Evolutionary conservation across 768 basidiomycete genomes (phyloP).

Genomic region (Tubosaeta brunneosetosa): DNA sequence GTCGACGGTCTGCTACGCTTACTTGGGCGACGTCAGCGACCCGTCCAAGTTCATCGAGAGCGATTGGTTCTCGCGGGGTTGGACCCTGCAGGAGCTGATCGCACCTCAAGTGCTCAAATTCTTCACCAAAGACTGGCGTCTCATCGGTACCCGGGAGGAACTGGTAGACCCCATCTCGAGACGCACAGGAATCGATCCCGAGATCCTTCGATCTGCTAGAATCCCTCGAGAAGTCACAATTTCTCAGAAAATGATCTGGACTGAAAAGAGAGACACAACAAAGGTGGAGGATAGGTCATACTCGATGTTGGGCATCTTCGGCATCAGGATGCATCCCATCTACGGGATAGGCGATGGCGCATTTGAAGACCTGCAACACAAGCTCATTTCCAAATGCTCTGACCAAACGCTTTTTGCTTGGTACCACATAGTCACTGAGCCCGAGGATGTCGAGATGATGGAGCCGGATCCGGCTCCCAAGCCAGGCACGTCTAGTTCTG

Average conservation of each 20-base stretch:
- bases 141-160: constrained; percentile 11
- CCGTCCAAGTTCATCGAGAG: constrained; percentile 15
- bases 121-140: constrained; percentile 24
- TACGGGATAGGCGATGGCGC: constrained; percentile 26
- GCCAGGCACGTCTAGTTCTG: neutral
- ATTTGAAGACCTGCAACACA: constrained; percentile 24
- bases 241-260: constrained; percentile 29
- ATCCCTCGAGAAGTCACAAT: constrained; percentile 13
- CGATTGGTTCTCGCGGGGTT: constrained; percentile 31
- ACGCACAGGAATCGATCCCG: constrained; percentile 13
- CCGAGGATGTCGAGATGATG: constrained; percentile 12
- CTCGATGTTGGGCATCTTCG: constrained; percentile 26
- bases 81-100: constrained; percentile 30
- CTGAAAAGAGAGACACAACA: constrained; percentile 20
- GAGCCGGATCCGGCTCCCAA: neutral
- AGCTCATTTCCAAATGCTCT: constrained; percentile 14
- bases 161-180: constrained; percentile 12
- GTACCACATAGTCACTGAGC: constrained; percentile 8
- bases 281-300: constrained; percentile 28
- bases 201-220: constrained; percentile 10
- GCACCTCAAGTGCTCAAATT: constrained; percentile 26
- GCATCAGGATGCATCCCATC: constrained; percentile 12
- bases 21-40: constrained; percentile 24
- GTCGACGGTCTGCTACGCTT: constrained; percentile 24
- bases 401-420: constrained; percentile 29